Evolutionary conservation across 345 rosid species (phyloP).

Genomic region (Gossypium australe): DNA sequence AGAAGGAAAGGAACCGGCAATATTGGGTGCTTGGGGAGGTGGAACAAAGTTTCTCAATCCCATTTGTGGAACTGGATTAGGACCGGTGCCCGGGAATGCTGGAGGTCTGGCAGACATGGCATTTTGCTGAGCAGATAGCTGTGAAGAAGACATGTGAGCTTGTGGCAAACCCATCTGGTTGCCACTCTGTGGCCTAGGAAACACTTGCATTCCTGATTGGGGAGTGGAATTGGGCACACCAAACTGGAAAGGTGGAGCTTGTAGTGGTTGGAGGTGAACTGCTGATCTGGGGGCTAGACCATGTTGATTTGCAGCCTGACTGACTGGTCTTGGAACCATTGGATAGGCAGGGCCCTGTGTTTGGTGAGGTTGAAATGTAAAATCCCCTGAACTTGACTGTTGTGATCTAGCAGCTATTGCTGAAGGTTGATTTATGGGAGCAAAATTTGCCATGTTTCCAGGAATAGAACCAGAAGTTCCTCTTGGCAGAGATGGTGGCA

Average conservation of each 20-base stretch:
- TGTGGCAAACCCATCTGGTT: slow-evolving; percentile 44
- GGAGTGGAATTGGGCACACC: slow-evolving; percentile 25
- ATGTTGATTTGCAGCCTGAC: slow-evolving; percentile 24
- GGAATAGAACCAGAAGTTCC: slow-evolving; percentile 18
- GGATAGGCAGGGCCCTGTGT: slow-evolving; percentile 31
- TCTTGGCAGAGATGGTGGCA: slow-evolving; percentile 22
- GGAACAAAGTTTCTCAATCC: slow-evolving; percentile 41
- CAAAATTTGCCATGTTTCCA: slow-evolving; percentile 31
- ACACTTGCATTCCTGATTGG: slow-evolving; percentile 42
- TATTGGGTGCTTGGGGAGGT: slow-evolving; percentile 30
- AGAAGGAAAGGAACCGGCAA: slow-evolving; percentile 40
- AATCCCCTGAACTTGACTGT: slow-evolving; percentile 48
- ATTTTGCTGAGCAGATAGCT: slow-evolving; percentile 23
- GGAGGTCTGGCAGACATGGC: slow-evolving; percentile 36
- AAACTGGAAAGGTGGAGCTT: slow-evolving; percentile 28
- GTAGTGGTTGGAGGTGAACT: slow-evolving; percentile 16
- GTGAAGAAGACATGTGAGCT: slow-evolving; percentile 16
- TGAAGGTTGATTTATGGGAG: slow-evolving; percentile 31
- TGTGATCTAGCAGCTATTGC: slow-evolving; percentile 27
- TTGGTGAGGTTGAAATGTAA: slow-evolving; percentile 50
- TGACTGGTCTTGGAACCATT: slow-evolving; percentile 36
- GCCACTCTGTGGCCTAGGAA: slow-evolving; percentile 37
- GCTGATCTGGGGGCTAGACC: slow-evolving; percentile 29
- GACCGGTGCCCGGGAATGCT: slow-evolving; percentile 35
- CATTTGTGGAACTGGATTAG: slow-evolving; percentile 34